Base-by-base conservation (phyloP, 2,329 filamentous ascomycete genomes). In the Scleromitrula shiraiana region DNA sequence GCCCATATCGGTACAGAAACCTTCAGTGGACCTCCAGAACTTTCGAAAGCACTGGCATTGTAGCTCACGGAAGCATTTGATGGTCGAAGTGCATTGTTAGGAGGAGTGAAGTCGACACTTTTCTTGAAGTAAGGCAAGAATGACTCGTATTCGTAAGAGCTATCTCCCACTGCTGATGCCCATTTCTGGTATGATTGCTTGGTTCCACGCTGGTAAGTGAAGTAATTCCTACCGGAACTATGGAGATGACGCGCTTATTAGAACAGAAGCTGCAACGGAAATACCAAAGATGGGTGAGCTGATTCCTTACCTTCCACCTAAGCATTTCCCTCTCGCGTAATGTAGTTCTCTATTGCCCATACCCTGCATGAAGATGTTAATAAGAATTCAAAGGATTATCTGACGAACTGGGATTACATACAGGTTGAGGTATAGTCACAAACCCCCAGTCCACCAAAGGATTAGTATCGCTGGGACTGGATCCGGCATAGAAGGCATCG, bases 111-210 rank as follows among this genome's bases (percentile, higher is more conserved):
- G 2, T 42, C 37, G 8, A 55, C 49, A 26, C 52, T 53, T 49
- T 68, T 71, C 30, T 61, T 60, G 46, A 74, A 67, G 59, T 70
- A 78, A 2, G 70, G 69, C 14, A 70, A 62, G 24, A 76, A 64
- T 8, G 65, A 65, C 4, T 71, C 59, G 47, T 71, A 73, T 50
- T 65, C 67, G 65, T 74, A 78, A 2, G 63, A 59, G 1, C 65
- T 40, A 45, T 76, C 71, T 2, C 61, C 64, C 0, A 67, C 62
- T 2, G 64, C 54, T 26, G 63, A 56, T 2, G 65, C 69, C 73
- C 72, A 76, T 37, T 66, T 62, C 19, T 75, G 65, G 51, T 20
- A 68, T 5, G 51, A 36, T 3, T 36, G 47, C 15, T 29, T 42
- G 7, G 56, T 53, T 10, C 38, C 41, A 2, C 26, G 15, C 7